Evolutionary conservation across 176 grass and related monocot species (phyloP), one percentile per base, ranked within the genome.

Genomic region (Oryza rufipogon): DNA sequence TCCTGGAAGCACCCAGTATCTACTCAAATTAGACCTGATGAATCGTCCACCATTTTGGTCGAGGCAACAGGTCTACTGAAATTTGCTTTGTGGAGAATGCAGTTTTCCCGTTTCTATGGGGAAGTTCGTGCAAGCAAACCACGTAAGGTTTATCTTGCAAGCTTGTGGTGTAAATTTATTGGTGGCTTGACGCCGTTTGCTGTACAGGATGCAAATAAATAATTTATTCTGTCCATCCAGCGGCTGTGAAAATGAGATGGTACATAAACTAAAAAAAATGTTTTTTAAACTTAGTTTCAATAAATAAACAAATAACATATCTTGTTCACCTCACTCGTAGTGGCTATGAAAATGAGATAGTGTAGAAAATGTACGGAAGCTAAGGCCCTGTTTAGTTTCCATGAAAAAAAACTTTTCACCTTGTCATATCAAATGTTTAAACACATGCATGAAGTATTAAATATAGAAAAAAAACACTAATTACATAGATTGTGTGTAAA

Each of bases 201-300:
- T 46, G 81, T 34, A 83, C 81, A 83, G 22, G 69, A 74, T 65
- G 19, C 19, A 38, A 15, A 23, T 41, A 33, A 28, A 39, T 38
- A 60, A 36, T n/a, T 54, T 81, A 1, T 25, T 51, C 26, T 60
- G 4, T 5, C 17, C 25, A 7, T 19, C 47, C 20, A 17, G 32
- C 22, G 3, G 61, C 33, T 7, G 64, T 36, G 7, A 7, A 16
- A 14, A 36, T 81, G 54, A n/a, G 13, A 52, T 52, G 2, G 0
- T 52, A 52, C 49, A 52, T 52, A 16, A 52, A 52, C 14, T 52
- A 49, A 14, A 14, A 32, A 32, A 32, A 14, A 1, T 1, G 12
- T 15, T 49, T 49, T 49, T 15, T 15, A 15, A 49, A 49, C 3
- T 14, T 49, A 49, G 11, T 15, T 49, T 49, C 47, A 49, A 49